Base-by-base conservation (phyloP, 768 basidiomycete genomes). In the Termitomyces sp. region DNA sequence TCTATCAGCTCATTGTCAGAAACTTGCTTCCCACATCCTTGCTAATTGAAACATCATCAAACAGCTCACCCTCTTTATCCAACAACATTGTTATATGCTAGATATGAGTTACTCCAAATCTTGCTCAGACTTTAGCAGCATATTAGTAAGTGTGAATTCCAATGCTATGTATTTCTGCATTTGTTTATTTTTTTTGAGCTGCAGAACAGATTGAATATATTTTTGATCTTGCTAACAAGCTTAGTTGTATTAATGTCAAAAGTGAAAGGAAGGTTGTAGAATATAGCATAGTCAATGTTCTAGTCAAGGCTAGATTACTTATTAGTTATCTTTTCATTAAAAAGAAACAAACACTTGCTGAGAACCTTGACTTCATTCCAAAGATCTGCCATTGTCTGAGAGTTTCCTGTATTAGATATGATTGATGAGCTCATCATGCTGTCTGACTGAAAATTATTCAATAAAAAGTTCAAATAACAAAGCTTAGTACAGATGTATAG, bases 281-380 rank as follows among this genome's bases (percentile, higher is more conserved):
- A n/a, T n/a, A n/a, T n/a, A n/a, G n/a, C n/a, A n/a, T n/a, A n/a
- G n/a, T n/a, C n/a, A n/a, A n/a, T n/a, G 91, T 87, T 54, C 95
- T 81, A 2, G 94, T 96, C 58, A 98, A 83, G 5, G 93, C 94
- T 97, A 57, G 24, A 55, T 53, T 14, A 48, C 44, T 13, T 24
- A 37, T 39, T 46, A 13, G 50, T 4, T 55, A 37, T 32, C 24
- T 62, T 13, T 24, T 22, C 43, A 33, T 5, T 8, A 27, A 22
- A 88, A 91, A n/a, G n/a, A n/a, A n/a, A n/a, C n/a, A n/a, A n/a
- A n/a, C n/a, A n/a, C n/a, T n/a, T n/a, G n/a, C n/a, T 87, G 34
- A 95, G 84, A 37, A 94, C 82, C 70, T 97, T 98, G 37, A 97
- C 82, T 72, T 97, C 93, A 56, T 87, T 86, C 96, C 96, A 98